Percentiles rank a stretch among this genome's conserved stretches.
Evolutionary conservation across 2,329 filamentous ascomycete genomes (phyloP).

Genomic region (Huntiella bhutanensis): DNA sequence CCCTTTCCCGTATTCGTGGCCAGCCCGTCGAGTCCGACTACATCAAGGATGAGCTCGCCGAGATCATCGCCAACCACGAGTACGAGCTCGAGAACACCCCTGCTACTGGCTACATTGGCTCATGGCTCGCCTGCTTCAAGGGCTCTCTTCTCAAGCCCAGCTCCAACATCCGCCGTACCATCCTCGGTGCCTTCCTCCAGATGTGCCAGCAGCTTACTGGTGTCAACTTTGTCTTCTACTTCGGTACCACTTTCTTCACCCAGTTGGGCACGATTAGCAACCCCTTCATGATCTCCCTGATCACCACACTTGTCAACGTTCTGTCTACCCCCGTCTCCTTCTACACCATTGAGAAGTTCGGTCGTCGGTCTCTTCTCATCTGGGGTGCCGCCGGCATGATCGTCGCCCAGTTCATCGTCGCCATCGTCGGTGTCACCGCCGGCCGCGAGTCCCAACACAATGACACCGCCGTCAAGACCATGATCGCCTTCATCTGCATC

Average conservation of each 20-base stretch:
- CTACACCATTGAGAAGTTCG: slow-evolving; percentile 65
- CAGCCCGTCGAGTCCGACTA: slow-evolving; percentile 54
- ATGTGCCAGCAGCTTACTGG: slow-evolving; percentile 52
- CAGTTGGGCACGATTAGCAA: slow-evolving; percentile 57
- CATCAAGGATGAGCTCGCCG: slow-evolving; percentile 60
- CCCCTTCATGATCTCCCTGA: slow-evolving; percentile 64
- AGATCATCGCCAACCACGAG: slow-evolving; percentile 78
- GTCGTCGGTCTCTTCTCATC: slow-evolving; percentile 64
- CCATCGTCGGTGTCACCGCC: slow-evolving; percentile 48
- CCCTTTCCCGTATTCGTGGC: slow-evolving; percentile 52
- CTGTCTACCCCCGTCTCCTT: slow-evolving; percentile 72
- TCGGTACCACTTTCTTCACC: slow-evolving; percentile 69
- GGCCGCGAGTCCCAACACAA: slow-evolving; percentile 36
- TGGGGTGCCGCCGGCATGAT: slow-evolving; percentile 67
- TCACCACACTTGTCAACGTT: slow-evolving; percentile 81
- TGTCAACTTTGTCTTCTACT: slow-evolving; percentile 89
- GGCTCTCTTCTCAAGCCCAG: slow-evolving; percentile 43
- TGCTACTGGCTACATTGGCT: slow-evolving; percentile 41
- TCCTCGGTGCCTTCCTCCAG: slow-evolving; percentile 44
- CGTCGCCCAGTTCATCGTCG: slow-evolving; percentile 72
- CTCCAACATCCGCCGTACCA: slow-evolving; percentile 50
- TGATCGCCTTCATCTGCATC: slow-evolving; percentile 78
- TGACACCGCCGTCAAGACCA: slow-evolving; percentile 39
- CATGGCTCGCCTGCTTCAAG: slow-evolving; percentile 51
- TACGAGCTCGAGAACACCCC: slow-evolving; percentile 59